Evolutionary conservation across 495 filamentous ascomycete species (phyloP).

Genomic region (Podospora tetraspora): DNA sequence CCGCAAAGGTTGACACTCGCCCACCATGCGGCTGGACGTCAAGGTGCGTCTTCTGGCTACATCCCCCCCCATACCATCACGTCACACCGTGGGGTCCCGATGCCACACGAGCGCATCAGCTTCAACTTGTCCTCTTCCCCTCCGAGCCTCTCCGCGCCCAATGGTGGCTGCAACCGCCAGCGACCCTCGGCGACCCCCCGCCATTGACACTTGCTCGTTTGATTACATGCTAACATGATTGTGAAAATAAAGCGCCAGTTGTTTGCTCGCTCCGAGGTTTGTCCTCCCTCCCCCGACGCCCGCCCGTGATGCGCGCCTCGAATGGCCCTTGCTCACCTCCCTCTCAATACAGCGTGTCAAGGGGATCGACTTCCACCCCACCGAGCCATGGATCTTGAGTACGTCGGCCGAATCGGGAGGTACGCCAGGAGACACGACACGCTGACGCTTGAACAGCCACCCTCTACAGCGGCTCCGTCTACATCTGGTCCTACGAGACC

Average conservation of each 20-base stretch:
- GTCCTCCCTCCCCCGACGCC: constrained; percentile 65
- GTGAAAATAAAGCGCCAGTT: constrained; percentile 35
- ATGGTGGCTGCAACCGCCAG: background rate
- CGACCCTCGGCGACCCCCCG: constrained; percentile 9
- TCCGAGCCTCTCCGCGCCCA: background rate
- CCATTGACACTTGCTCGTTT: background rate
- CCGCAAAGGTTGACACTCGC: background rate
- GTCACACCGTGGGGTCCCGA: constrained; percentile 18
- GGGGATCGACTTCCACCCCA: constrained; percentile 95
- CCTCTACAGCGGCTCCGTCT: constrained; percentile 95
- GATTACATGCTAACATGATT: constrained; percentile 20
- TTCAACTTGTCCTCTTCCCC: background rate
- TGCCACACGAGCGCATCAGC: background rate
- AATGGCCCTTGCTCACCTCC: constrained; percentile 10
- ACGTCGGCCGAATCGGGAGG: constrained; percentile 4
- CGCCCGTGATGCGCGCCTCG: constrained; percentile 47
- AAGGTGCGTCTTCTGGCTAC: constrained; percentile 60
- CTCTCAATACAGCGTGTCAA: constrained; percentile 76
- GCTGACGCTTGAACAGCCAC: constrained; percentile 43
- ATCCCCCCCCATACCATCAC: constrained; percentile 8
- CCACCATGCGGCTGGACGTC: constrained; percentile 82
- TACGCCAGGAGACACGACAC: background rate
- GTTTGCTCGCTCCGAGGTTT: constrained; percentile 33
- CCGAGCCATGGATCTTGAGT: constrained; percentile 93
- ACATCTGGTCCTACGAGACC: constrained; percentile 99